Evolutionary conservation across 495 filamentous ascomycete genomes (phyloP).

Genomic region (Emericellopsis terricola): DNA sequence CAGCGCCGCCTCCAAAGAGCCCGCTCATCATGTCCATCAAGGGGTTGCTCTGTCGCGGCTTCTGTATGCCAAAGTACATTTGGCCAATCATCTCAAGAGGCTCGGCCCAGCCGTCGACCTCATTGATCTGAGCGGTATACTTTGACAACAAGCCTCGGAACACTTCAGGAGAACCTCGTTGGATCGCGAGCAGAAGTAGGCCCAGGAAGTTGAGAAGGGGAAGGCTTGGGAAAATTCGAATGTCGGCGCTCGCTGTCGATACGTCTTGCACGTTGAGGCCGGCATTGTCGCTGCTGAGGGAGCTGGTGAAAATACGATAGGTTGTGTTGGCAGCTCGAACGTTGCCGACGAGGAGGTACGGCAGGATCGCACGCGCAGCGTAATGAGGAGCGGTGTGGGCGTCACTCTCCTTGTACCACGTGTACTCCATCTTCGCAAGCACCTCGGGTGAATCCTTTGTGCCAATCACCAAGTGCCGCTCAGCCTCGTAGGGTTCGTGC

Average conservation of each 20-base stretch:
- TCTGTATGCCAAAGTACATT: conserved; percentile 93
- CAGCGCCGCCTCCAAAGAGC: conserved; percentile 60
- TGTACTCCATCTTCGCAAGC: conserved; percentile 67
- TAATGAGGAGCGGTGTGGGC: conserved; percentile 81
- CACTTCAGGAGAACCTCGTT: conserved; percentile 60
- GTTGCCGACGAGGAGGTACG: conserved; percentile 82
- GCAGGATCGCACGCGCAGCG: conserved; percentile 74
- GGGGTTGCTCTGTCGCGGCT: conserved; percentile 73
- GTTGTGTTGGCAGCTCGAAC: conserved; percentile 72
- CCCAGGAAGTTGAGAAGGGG: conserved; percentile 87
- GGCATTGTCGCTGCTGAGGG: conserved; percentile 46
- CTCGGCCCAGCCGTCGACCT: conserved; percentile 61
- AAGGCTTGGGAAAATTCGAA: conserved; percentile 69
- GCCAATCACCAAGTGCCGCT: conserved; percentile 75
- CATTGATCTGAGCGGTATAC: conserved; percentile 59
- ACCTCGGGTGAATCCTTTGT: conserved; percentile 75
- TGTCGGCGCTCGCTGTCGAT: conserved; percentile 52
- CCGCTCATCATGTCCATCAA: conserved; percentile 95
- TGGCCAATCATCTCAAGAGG: conserved; percentile 74
- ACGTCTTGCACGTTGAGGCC: conserved; percentile 63
- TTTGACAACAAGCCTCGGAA: conserved; percentile 68
- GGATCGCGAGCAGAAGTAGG: conserved; percentile 64
- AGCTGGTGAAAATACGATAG: conserved; percentile 60
- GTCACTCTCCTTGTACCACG: conserved; percentile 83
- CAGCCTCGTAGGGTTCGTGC: conserved; percentile 78